A percentile compares a stretch with the other conserved stretches of the same genome.
These are phyloP conservation scores for Asterophora parasitica DNA, from an alignment of 768 basidiomycete genomes.

Conservation along the genomic window DNA sequence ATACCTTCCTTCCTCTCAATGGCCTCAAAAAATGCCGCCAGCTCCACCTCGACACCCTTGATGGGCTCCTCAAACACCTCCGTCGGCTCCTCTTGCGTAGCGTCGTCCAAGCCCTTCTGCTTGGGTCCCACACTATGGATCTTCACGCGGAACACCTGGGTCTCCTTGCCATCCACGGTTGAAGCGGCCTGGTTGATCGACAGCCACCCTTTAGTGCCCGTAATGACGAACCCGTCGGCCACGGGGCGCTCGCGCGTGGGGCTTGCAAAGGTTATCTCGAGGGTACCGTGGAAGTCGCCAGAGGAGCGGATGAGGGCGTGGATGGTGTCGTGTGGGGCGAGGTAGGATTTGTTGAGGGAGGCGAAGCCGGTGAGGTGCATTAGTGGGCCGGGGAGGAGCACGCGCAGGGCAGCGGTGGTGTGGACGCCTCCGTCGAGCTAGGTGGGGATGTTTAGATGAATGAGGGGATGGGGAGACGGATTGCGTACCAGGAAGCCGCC, in stretches of 20 bases:
- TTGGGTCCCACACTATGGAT: slow-evolving; percentile 37
- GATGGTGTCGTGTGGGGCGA: slow-evolving; percentile 80
- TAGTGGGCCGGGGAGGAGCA: slow-evolving; percentile 49
- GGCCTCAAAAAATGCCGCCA: slow-evolving; percentile 56
- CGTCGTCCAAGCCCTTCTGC: slow-evolving; percentile 27
- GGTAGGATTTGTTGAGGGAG: slow-evolving; percentile 64
- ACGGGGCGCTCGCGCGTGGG: slow-evolving; percentile 40
- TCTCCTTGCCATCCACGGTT: slow-evolving; percentile 18
- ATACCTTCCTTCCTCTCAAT: slow-evolving; percentile 47
- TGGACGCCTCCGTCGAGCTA: slow-evolving; percentile 82
- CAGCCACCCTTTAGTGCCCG: slow-evolving; percentile 61
- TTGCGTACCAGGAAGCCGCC: slow-evolving; percentile 81
- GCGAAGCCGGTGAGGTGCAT: slow-evolving; percentile 59
- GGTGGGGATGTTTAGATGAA: not conserved
- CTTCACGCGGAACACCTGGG: slow-evolving; percentile 29
- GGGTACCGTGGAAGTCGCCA: slow-evolving; percentile 48
- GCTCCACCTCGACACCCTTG: slow-evolving; percentile 52
- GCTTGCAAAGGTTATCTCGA: slow-evolving; percentile 60
- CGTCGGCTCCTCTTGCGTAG: slow-evolving; percentile 40
- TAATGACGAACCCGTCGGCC: slow-evolving; percentile 43
- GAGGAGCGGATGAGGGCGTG: slow-evolving; percentile 50
- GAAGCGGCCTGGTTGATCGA: slow-evolving; percentile 35
- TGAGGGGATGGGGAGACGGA: too few relatives aligned
- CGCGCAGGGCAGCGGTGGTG: slow-evolving; percentile 58
- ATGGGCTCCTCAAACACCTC: slow-evolving; percentile 45